Conservation (phyloP, 75 land plant species). For the Pinus taeda region DNA sequence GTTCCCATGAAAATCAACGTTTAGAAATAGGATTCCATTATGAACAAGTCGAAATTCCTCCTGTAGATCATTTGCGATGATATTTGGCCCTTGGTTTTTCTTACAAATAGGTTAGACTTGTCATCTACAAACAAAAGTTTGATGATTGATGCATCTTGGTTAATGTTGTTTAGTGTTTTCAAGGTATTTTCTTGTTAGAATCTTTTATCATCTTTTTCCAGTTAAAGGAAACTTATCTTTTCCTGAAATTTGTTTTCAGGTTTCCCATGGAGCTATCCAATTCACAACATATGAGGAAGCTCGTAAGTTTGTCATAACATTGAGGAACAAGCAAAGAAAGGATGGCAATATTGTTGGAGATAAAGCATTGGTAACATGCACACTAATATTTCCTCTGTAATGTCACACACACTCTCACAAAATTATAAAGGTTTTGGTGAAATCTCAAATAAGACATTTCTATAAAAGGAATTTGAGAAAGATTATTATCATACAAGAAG, state of each 20-base stretch:
- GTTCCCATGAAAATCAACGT: not conserved
- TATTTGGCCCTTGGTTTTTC: not conserved
- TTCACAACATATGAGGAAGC: slow-evolving; percentile 93
- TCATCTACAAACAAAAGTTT: not conserved
- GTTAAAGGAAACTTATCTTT: not conserved
- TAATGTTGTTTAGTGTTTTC: not conserved
- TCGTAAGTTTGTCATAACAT: slow-evolving; percentile 46
- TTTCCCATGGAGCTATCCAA: slow-evolving; percentile 97
- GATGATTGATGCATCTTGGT: not conserved
- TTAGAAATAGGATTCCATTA: not conserved
- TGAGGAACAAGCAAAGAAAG: slow-evolving; percentile 21
- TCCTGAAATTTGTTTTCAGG: slow-evolving; percentile 32
- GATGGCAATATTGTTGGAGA: slow-evolving; percentile 14
- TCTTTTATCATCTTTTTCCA: not conserved
- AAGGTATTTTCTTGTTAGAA: not conserved
- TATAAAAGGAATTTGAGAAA: not conserved
- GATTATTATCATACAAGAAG: not conserved
- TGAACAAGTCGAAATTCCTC: not conserved
- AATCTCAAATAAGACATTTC: not conserved
- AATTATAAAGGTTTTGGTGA: not conserved
- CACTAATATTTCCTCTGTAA: not conserved
- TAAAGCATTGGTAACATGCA: slow-evolving; percentile 45
- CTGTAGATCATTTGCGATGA: not conserved
- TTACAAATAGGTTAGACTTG: not conserved
- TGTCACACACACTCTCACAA: not conserved